phyloP scores from a whole-genome alignment of 208 protist species.

The Plasmodiophora brassicae region DNA sequence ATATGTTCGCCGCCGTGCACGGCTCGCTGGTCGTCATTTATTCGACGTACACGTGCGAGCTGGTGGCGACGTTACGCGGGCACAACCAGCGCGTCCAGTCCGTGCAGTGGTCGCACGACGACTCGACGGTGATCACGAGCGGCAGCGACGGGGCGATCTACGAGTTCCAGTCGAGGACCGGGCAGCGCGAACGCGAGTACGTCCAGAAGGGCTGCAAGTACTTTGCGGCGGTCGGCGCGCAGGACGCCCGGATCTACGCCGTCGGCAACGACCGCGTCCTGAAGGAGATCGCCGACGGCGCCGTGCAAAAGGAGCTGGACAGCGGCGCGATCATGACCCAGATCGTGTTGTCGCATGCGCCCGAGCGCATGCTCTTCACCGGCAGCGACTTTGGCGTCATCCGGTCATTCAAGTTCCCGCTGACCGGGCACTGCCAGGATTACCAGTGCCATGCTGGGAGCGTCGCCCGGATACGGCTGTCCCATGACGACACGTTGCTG shows the following conservation, averaged over 20 bases:
- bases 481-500: constrained; percentile 79
- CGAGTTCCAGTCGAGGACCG: constrained; percentile 82
- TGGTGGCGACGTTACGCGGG: constrained; percentile 81
- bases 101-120: constrained; percentile 65
- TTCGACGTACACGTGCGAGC: constrained; percentile 79
- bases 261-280: constrained; percentile 84
- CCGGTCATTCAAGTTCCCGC: constrained; percentile 78
- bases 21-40: constrained; percentile 88
- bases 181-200: constrained; percentile 80
- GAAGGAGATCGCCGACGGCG: constrained; percentile 59
- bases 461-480: constrained; percentile 74
- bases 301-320: neutral
- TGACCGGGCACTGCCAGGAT: constrained; percentile 36
- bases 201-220: constrained; percentile 77
- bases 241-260: constrained; percentile 79
- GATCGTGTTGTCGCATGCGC: neutral
- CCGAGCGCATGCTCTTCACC: constrained; percentile 77
- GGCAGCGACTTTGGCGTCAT: constrained; percentile 82
- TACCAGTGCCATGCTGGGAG: constrained; percentile 27
- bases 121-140: constrained; percentile 75
- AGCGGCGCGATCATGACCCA: neutral
- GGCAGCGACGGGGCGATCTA: constrained; percentile 87
- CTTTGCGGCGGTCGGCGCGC: constrained; percentile 73
- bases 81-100: constrained; percentile 78
- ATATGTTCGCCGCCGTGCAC: constrained; percentile 88